Percentiles rank a stretch among this genome's conserved stretches.
These are phyloP conservation scores for Saururus chinensis DNA, from an alignment of 164 flowering plant genomes.

Conservation along the genomic window DNA sequence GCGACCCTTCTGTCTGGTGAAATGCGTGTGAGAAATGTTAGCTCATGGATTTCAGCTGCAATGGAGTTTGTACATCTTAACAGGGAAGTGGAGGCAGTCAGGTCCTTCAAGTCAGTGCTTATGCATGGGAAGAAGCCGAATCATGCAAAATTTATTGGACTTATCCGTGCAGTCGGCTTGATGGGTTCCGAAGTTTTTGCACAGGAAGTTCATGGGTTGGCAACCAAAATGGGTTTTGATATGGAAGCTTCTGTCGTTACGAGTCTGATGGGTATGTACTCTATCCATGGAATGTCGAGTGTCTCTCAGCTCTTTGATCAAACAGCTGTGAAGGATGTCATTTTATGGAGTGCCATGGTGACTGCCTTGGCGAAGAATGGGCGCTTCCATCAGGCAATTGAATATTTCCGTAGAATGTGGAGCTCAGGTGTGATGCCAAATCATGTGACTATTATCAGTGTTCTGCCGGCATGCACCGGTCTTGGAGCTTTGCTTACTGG, in stretches of 20 bases:
- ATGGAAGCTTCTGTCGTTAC: conserved; percentile 31
- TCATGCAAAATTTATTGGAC: conserved; percentile 29
- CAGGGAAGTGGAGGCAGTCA: conserved; percentile 22
- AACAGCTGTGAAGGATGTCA: conserved; percentile 32
- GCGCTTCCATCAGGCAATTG: conserved; percentile 23
- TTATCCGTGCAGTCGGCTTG: conserved; percentile 21
- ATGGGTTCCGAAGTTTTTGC: conserved; percentile 9
- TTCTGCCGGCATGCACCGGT: conserved; percentile 46
- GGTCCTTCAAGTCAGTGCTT: conserved; percentile 35
- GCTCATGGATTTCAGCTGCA: conserved; percentile 13
- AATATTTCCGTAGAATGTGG: conserved; percentile 33
- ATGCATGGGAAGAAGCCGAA: conserved; percentile 24
- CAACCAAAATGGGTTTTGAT: conserved; percentile 37
- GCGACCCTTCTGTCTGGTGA: no score
- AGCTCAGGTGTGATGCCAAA: conserved; percentile 32
- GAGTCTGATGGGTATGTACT: conserved; percentile 36
- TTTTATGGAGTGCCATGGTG: conserved; percentile 52
- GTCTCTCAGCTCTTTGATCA: conserved; percentile 28
- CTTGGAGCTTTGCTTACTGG: conserved; percentile 32
- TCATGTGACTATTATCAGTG: conserved; percentile 32
- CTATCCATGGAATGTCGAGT: conserved; percentile 15
- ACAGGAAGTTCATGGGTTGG: conserved; percentile 27
- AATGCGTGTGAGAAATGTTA: conserved; percentile 5
- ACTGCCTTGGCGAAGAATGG: conserved; percentile 32
- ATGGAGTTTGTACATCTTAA: conserved; percentile 23